Percentiles rank a stretch among this genome's conserved stretches.
phyloP scores from a whole-genome alignment of 2,329 filamentous ascomycete genomes.

The Botryotinia calthae region DNA sequence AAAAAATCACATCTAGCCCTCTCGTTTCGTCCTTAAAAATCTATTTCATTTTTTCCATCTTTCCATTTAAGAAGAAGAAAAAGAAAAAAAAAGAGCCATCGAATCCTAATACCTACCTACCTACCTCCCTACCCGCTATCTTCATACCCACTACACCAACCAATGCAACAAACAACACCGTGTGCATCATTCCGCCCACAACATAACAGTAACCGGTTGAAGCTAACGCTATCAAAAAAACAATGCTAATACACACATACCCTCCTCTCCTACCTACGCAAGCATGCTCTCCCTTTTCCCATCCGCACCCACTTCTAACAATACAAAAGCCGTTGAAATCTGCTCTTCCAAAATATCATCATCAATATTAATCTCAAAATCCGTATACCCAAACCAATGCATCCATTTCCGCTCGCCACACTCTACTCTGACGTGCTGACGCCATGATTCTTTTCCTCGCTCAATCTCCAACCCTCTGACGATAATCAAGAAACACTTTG shows the following conservation, averaged over 20 bases:
- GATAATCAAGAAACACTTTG: conserved; percentile 27
- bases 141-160: not conserved
- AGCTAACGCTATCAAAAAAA: not conserved
- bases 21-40: too few species aligned
- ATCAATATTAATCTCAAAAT: not conserved
- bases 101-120: not conserved
- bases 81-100: not conserved
- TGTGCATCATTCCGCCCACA: not conserved
- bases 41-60: too few species aligned
- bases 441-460: not conserved
- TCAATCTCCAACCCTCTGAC: not conserved
- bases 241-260: not conserved
- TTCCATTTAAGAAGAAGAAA: not conserved
- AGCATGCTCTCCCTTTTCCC: not conserved
- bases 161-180: not conserved
- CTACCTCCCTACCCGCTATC: not conserved
- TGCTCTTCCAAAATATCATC: not conserved
- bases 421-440: not conserved
- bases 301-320: not conserved
- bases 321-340: not conserved
- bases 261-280: not conserved
- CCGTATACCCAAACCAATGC: not conserved
- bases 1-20: not conserved
- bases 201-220: not conserved
- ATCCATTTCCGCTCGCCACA: not conserved